Conservation (phyloP, 495 filamentous ascomycete species). For the Penicillium antarcticum region DNA sequence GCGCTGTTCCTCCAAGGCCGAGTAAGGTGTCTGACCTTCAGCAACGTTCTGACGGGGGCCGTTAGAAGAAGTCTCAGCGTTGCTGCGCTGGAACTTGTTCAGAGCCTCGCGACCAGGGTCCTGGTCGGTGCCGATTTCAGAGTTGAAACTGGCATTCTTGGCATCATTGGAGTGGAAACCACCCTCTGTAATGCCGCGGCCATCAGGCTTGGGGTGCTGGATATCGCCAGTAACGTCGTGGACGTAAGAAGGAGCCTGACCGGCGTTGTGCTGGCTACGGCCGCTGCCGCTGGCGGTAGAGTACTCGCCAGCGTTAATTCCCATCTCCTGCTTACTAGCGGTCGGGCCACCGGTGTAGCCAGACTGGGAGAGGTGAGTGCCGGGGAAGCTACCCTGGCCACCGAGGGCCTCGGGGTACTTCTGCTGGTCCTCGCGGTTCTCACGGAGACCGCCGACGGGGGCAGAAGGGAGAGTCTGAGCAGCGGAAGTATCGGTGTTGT, state of each 20-base stretch:
- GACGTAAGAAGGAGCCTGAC: constrained; percentile 45
- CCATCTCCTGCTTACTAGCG: constrained; percentile 35
- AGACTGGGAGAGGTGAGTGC: constrained; percentile 37
- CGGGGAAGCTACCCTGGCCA: constrained; percentile 48
- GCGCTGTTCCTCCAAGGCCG: constrained; percentile 45
- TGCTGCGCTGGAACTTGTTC: constrained; percentile 41
- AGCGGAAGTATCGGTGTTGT: constrained; percentile 53
- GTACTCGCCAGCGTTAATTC: constrained; percentile 23
- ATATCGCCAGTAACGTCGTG: constrained; percentile 29
- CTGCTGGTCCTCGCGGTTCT: constrained; percentile 41
- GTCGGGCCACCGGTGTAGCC: constrained; percentile 46
- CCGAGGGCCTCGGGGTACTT: constrained; percentile 48
- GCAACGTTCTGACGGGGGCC: constrained; percentile 40
- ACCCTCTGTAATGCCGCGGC: constrained; percentile 53
- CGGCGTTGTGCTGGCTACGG: constrained; percentile 26
- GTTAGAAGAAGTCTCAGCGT: constrained; percentile 38
- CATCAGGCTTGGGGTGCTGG: constrained; percentile 48
- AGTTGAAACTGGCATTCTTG: constrained; percentile 57
- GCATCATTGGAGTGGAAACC: constrained; percentile 44
- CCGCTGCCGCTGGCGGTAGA: constrained; percentile 26
- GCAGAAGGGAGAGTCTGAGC: constrained; percentile 51
- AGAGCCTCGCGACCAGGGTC: constrained; percentile 60
- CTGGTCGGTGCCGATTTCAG: constrained; percentile 56
- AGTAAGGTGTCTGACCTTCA: constrained; percentile 38
- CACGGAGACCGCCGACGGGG: constrained; percentile 43